These are phyloP conservation scores for Chaetomiaceae sp. DNA, from an alignment of 2,329 filamentous ascomycete species.

Conservation along the genomic window DNA sequence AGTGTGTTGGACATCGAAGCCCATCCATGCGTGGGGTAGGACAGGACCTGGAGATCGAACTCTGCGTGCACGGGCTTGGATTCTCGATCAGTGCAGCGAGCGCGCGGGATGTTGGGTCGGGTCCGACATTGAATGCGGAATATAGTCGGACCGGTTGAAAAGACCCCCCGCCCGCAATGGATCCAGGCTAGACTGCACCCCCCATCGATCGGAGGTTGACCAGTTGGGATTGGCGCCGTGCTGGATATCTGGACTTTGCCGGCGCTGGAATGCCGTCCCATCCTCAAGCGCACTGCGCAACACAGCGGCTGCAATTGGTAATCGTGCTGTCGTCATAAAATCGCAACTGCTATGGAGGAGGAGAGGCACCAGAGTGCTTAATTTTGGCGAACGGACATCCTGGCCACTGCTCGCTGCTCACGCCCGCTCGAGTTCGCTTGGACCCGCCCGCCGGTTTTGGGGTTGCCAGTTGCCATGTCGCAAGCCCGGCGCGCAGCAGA, in stretches of 20 bases:
- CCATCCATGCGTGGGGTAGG: too few species aligned
- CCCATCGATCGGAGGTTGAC: neutral
- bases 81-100: too few species aligned
- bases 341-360: constrained; percentile 9
- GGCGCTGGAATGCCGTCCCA: neutral
- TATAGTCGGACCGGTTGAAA: neutral
- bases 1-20: too few species aligned
- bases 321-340: neutral
- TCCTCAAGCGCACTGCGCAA: neutral
- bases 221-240: constrained; percentile 1
- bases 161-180: too few species aligned
- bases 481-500: constrained; percentile 21
- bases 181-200: too few species aligned
- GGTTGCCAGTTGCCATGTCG: constrained; percentile 17
- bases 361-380: neutral
- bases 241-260: neutral
- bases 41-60: too few species aligned
- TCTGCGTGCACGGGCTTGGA: too few species aligned
- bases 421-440: constrained; percentile 1
- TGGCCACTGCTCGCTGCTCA: neutral
- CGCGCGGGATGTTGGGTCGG: too few species aligned
- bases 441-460: constrained; percentile 15
- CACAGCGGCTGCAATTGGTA: neutral
- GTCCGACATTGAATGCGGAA: neutral
- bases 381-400: neutral